Evolutionary conservation across 139 green algal genomes (phyloP).

Genomic region (Bryopsis sp.): DNA sequence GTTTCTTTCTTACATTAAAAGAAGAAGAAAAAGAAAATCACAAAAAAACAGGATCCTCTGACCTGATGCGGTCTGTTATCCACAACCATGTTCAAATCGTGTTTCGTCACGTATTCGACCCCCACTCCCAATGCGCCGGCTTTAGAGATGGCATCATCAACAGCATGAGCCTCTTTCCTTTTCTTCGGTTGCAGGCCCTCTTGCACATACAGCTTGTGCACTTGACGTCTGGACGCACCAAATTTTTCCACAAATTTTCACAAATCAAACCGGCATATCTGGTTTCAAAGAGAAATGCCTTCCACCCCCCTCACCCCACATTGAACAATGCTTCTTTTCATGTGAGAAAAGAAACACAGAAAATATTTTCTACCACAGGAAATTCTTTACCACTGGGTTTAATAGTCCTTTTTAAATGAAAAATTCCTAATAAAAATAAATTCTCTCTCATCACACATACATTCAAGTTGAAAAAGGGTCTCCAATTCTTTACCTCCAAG

Average conservation of each 20-base stretch:
- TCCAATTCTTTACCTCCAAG: not conserved
- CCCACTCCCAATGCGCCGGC: not conserved
- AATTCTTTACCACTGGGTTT: too few species aligned
- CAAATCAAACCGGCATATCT: too few species aligned
- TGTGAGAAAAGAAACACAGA: too few species aligned
- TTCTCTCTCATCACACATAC: not conserved
- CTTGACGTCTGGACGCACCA: too few species aligned
- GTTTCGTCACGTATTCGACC: not conserved
- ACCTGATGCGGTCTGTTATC: conserved; percentile 1
- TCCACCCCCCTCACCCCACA: too few species aligned
- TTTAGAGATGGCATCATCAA: not conserved
- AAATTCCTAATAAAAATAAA: not conserved
- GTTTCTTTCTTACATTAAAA: too few species aligned
- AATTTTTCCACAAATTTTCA: too few species aligned
- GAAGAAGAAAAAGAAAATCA: too few species aligned
- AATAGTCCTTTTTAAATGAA: too few species aligned
- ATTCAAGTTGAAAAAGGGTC: not conserved
- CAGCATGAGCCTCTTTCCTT: not conserved
- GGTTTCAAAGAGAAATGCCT: too few species aligned
- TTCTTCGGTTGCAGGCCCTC: not conserved
- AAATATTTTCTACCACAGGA: too few species aligned
- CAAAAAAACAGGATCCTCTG: not conserved
- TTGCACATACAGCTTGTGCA: conserved; percentile 16
- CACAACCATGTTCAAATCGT: conserved; percentile 13
- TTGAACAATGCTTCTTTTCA: too few species aligned